Conservation (phyloP, 139 green algal species). For the Pedinophyceae sp. region DNA sequence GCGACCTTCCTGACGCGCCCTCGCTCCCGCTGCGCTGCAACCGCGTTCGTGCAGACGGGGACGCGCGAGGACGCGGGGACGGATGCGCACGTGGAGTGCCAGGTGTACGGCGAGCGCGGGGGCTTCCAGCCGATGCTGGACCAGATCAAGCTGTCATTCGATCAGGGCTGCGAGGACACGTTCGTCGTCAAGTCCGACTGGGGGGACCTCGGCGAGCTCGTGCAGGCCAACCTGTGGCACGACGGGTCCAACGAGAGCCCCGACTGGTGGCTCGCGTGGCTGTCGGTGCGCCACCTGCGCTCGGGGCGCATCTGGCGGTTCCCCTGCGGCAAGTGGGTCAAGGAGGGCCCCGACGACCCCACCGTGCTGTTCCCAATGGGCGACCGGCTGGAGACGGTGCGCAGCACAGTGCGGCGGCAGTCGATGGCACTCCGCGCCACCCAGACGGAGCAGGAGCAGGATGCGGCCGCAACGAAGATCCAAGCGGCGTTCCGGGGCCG, state of each 20-base stretch:
- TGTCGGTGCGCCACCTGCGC: not conserved
- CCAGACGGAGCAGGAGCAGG: no score
- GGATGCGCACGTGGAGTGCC: not conserved
- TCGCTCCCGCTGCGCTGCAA: no score
- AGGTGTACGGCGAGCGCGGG: not conserved
- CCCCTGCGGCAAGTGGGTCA: not conserved
- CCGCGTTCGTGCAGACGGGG: no score
- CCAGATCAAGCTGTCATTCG: not conserved
- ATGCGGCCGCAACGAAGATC: no score
- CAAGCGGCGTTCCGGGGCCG: no score
- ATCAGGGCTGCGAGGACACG: not conserved
- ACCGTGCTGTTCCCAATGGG: no score
- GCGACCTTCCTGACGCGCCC: no score
- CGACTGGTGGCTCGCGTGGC: not conserved
- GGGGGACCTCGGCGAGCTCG: not conserved
- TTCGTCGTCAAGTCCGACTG: not conserved
- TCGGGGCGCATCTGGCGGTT: not conserved
- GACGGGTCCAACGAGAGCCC: not conserved
- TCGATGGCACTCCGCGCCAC: no score
- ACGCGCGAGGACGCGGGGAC: not conserved
- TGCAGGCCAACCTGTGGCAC: not conserved
- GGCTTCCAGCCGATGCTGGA: not conserved
- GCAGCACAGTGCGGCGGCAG: no score
- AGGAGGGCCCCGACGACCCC: not conserved
- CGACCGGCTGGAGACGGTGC: no score